phyloP scores from a whole-genome alignment of 2,329 filamentous ascomycete species.

The Fusarium tanahbumbuense region DNA sequence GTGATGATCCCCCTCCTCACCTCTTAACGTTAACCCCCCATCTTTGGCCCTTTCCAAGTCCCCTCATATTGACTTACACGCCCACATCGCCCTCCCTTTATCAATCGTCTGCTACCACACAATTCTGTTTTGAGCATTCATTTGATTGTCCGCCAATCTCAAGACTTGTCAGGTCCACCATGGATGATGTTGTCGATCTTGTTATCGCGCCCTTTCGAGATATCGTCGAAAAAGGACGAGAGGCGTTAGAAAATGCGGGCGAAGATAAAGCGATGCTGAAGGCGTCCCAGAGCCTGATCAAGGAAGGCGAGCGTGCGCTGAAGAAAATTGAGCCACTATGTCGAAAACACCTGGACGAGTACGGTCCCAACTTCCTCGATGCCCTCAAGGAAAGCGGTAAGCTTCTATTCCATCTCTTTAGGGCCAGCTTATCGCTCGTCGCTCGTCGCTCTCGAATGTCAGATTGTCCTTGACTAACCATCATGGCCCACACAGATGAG shows the following conservation, averaged over 20 bases:
- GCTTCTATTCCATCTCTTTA: constrained; percentile 26
- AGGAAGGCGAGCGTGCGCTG: constrained; percentile 62
- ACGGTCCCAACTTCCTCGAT: constrained; percentile 61
- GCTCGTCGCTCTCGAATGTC: background rate
- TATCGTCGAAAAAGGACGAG: constrained; percentile 63
- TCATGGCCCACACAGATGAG: constrained; percentile 50
- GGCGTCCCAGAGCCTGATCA: constrained; percentile 60
- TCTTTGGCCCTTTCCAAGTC: constrained; percentile 13
- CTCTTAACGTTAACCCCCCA: constrained; percentile 15
- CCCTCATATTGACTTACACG: constrained; percentile 47
- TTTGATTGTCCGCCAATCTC: background rate
- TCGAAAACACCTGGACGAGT: constrained; percentile 60
- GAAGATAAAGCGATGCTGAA: constrained; percentile 60
- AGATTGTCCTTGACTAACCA: constrained; percentile 30
- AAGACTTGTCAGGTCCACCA: constrained; percentile 33
- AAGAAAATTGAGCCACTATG: constrained; percentile 65
- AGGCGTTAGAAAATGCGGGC: constrained; percentile 61
- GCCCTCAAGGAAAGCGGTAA: constrained; percentile 66
- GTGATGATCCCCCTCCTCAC: constrained; percentile 34
- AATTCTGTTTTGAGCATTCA: background rate
- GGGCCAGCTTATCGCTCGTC: background rate
- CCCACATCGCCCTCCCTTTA: constrained; percentile 23
- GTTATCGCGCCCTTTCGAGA: constrained; percentile 64
- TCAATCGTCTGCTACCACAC: constrained; percentile 9
- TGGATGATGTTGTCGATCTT: constrained; percentile 58